These are phyloP conservation scores for Echeveria elegans DNA, from an alignment of 164 flowering plant species.

Conservation along the genomic window DNA sequence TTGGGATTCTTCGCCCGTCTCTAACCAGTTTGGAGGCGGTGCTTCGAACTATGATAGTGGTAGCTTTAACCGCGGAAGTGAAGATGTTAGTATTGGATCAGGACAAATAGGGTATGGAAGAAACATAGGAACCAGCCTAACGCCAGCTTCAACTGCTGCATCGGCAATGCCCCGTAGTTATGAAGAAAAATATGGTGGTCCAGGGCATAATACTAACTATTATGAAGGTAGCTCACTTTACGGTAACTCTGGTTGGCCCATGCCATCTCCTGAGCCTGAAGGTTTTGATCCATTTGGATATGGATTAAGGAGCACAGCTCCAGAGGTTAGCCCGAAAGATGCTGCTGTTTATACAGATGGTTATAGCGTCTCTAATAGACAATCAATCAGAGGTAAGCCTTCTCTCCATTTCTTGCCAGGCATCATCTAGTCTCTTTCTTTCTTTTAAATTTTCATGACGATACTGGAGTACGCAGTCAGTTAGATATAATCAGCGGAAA, in stretches of 20 bases:
- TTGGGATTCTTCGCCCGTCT: constrained; percentile 27
- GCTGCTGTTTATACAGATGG: constrained; percentile 24
- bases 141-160: background rate
- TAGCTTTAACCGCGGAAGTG: constrained; percentile 13
- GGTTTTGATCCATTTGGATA: constrained; percentile 30
- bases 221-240: constrained; percentile 25
- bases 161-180: constrained; percentile 12
- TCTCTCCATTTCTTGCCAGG: background rate
- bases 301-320: constrained; percentile 40
- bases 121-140: constrained; percentile 15
- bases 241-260: constrained; percentile 32
- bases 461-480: too few relatives aligned
- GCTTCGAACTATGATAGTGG: constrained; percentile 17
- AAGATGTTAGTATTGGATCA: constrained; percentile 21
- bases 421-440: background rate
- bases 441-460: too few relatives aligned
- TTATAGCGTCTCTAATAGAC: background rate
- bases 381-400: background rate
- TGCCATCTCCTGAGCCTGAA: constrained; percentile 29
- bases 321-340: constrained; percentile 25
- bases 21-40: constrained; percentile 26
- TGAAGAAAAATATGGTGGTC: constrained; percentile 24
- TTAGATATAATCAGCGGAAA: too few relatives aligned
- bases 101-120: constrained; percentile 28
- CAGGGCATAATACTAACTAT: constrained; percentile 13